Evolutionary conservation across 169 alveolate species (phyloP), one percentile per base, ranked within the genome.

Genomic region (Eimeria brunetti): DNA sequence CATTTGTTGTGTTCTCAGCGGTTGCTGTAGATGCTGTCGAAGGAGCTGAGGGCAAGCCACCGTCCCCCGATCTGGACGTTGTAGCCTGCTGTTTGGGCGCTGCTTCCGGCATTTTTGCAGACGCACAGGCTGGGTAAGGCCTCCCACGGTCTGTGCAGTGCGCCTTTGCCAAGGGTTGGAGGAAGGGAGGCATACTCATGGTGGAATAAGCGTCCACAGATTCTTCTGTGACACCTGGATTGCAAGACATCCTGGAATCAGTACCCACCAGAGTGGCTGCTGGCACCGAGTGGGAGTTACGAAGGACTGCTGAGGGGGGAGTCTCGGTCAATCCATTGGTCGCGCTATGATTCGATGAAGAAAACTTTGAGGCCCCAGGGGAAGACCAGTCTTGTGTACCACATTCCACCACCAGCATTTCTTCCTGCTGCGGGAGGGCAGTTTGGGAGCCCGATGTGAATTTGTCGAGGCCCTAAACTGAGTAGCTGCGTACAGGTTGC

Each of bases 21-120:
- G 92, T 27, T 62, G 92, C 41, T 11, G 92, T 86, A 27, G 92
- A 60, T 69, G 67, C 81, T 36, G 92, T 86, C 11, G 81, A 86
- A 49, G 92, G 81, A 62, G 60, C 92, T 86, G 92, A 62, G 27
- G 64, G 64, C 46, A 58, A 41, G 64, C 83, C 38, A 14, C 12
- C 3, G 56, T 12, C 41, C 18, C 76, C 71, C 44, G 22, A 49
- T 1, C 56, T 56, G 30, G 90, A 51, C 38, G 69, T 56, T 83
- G 53, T 75, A 33, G 75, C 20, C 53, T 56, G 73, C 56, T 83
- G 76, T 58, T 83, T 83, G 6, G 46, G 56, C 22, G 75, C n/a
- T 53, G 75, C 49, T 53, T 56, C 56, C 76, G 76, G 30, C 33
- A 36, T 11, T 16, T 62, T 44, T 22, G 51, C 41, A 38, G 27